phyloP scores from a whole-genome alignment of 2,329 filamentous ascomycete genomes.

The Cladosporium velox region DNA sequence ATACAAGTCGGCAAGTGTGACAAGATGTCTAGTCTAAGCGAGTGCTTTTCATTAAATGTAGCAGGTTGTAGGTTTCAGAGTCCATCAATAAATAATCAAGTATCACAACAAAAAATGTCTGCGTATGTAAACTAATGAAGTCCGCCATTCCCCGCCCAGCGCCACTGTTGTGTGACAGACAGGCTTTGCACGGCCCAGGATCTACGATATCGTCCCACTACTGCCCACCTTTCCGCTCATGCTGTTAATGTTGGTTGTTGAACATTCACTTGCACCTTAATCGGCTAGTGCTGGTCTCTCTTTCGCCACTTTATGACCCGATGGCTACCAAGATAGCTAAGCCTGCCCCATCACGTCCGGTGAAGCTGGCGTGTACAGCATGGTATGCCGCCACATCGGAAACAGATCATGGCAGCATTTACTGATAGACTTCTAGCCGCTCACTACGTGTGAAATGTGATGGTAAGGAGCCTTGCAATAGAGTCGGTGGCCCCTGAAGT shows the following conservation, averaged over 20 bases:
- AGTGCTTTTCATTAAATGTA: neutral
- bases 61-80: neutral
- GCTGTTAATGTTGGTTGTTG: neutral
- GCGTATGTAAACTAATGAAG: neutral
- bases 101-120: neutral
- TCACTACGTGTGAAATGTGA: conserved; percentile 9
- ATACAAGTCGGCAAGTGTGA: neutral
- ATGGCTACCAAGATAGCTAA: conserved; percentile 9
- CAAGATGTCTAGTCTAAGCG: neutral
- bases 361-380: conserved; percentile 16
- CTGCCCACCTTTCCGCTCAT: neutral
- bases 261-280: neutral
- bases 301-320: neutral
- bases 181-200: conserved; percentile 3
- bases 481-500: neutral
- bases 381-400: conserved; percentile 4
- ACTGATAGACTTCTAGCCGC: neutral
- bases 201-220: neutral
- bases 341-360: neutral
- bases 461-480: conserved; percentile 16
- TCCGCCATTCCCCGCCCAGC: conserved; percentile 1
- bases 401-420: neutral
- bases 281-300: neutral
- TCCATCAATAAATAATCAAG: neutral
- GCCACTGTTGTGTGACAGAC: neutral